Conservation (phyloP, 1,284 basidiomycete genomes). For the Flammula alnicola region DNA sequence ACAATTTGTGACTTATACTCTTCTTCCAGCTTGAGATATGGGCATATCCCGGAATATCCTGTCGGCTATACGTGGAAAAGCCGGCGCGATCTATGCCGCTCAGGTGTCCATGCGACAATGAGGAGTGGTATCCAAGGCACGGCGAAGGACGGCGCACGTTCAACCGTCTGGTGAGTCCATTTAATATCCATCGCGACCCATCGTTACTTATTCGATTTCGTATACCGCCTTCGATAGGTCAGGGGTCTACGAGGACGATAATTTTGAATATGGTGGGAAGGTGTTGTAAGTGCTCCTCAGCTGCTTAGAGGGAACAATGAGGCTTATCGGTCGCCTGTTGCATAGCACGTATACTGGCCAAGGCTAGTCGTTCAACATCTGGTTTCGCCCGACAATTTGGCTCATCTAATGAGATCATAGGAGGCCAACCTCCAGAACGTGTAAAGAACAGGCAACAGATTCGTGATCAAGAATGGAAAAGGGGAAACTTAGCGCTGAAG, state of each 20-base stretch:
- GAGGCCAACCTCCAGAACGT: conserved; percentile 13
- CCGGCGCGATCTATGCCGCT: conserved; percentile 24
- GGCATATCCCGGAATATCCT: conserved; percentile 22
- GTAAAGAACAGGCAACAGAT: conserved; percentile 24
- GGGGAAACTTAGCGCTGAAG: conserved; percentile 32
- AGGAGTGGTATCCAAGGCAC: conserved; percentile 33
- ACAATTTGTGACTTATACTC: background rate
- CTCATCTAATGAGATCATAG: background rate
- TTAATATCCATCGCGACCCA: background rate
- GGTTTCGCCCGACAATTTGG: background rate
- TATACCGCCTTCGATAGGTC: conserved; percentile 24
- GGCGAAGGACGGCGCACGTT: conserved; percentile 28
- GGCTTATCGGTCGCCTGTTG: background rate
- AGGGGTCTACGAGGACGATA: conserved; percentile 36
- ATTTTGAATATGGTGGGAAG: conserved; percentile 30
- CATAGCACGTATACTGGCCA: conserved; percentile 17
- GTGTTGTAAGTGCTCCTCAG: conserved; percentile 24
- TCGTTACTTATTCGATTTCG: background rate
- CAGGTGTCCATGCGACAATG: conserved; percentile 30
- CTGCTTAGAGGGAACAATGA: conserved; percentile 10
- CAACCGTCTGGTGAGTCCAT: conserved; percentile 30
- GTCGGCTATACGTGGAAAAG: conserved; percentile 28
- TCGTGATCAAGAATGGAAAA: conserved; percentile 30
- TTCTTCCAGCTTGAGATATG: conserved; percentile 7
- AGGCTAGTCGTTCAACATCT: background rate